Base-by-base conservation (phyloP, 768 basidiomycete genomes). In the Leccinum subgranulosum region DNA sequence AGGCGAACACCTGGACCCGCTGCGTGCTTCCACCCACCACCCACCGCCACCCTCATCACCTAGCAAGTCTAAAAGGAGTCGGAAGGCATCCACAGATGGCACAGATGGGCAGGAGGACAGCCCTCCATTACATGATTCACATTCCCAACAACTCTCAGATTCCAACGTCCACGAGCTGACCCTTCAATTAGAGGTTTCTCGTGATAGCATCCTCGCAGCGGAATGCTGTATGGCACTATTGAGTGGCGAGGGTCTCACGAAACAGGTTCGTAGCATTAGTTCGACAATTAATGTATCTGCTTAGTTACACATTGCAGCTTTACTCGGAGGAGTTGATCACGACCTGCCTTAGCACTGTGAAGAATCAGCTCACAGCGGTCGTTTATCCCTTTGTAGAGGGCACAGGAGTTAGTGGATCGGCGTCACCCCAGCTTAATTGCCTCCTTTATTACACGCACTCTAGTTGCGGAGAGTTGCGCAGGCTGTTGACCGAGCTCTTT, bases 251-350 rank as follows among this genome's bases (percentile, higher is more conserved):
- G 79, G 88, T 23, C 75, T 96, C 55, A 83, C 91, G 2, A 96
- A 96, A 71, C 91, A 94, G 82, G 94, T 93, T 49, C 36, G 82
- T 60, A 23, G 48, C 25, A 54, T 55, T 15, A 10, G 21, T 31
- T 27, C 17, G 17, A 12, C 49, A 49, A 29, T 39, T 56, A 23
- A 27, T 29, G 8, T 27, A 56, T 33, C 21, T 49, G 31, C 47
- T 47, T 28, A 62, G 58, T 25, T 8, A 41, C 51, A 1, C 36
- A 19, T 39, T 36, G 7, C 66, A 95, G 90, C 76, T 98, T 9
- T 96, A 96, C 71, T n/a, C 96, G 0, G 94, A 98, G 70, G 97
- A 99, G 68, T 79, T 94, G 11, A 92, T 99, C 60, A 86, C 86
- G 0, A 76, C 82, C 0, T 92, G 94, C 73, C 77, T 98, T 17